Base-by-base conservation (phyloP, 495 filamentous ascomycete genomes). In the Penicillium taxi region DNA sequence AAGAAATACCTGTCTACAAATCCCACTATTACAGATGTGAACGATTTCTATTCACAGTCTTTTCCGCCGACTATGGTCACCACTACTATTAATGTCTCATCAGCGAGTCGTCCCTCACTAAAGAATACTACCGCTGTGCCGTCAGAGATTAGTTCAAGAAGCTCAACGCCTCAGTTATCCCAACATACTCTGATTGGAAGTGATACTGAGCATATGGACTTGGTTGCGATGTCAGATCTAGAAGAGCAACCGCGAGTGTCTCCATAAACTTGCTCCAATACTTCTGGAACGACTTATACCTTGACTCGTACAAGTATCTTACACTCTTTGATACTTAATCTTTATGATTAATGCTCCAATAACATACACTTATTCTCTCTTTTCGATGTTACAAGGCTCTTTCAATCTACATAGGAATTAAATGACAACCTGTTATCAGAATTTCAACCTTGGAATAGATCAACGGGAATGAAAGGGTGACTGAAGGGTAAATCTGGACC, bases 31-130 rank as follows among this genome's bases (percentile, higher is more conserved):
- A 50, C 47, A 2, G 42, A 33, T 4, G 38, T 41, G 6, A 39
- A 33, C 9, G 36, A 33, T n/a, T 39, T 29, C 27, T 17, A 42
- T 17, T 46, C 47, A 9, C 47, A 38, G 1, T 23, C 27, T 9
- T 42, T 43, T 32, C 45, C 49, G 2, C 47, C 47, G 12, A 42
- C 36, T 1, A 32, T 53, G n/a, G 30, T 53, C 35, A 53, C 49
- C 0, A 53, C 49, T n/a, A 53, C 45, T 0, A 53, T 53, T 6
- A 45, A 41, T 13, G 40, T 53, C 13, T 49, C 45, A 5, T 53
- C 49, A 0, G 27, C 32, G 1, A 48, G 46, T 28, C 41, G 35
- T 20, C n/a, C n/a, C n/a, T n/a, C n/a, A 19, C 26, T 0, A 13
- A 12, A 14, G 16, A 12, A 9, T 5, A 29, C 37, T 0, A 45